Evolutionary conservation across 116 monocot genomes (phyloP).

Genomic region (Dioscorea cayenensis): DNA sequence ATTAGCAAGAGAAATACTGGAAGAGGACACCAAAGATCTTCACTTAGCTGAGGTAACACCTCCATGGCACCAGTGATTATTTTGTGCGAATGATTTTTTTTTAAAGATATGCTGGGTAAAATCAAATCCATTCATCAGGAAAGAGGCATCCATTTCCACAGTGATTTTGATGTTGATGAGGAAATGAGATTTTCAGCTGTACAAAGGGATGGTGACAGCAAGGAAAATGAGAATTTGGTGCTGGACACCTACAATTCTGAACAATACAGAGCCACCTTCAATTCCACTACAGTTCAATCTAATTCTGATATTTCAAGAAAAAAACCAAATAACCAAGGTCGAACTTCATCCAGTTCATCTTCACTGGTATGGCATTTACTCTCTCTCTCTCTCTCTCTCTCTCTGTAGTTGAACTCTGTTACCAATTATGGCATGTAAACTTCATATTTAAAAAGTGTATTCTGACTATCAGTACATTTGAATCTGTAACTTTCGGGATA

Average conservation of each 20-base stretch:
- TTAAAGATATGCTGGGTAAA: background rate
- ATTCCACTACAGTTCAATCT: slow-evolving; percentile 13
- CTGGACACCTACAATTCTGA: slow-evolving; percentile 26
- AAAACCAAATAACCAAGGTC: slow-evolving; percentile 23
- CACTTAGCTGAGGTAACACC: slow-evolving; percentile 75
- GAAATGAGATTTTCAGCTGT: slow-evolving; percentile 92
- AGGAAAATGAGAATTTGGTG: slow-evolving; percentile 25
- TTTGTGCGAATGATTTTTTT: background rate
- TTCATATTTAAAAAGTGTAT: no score
- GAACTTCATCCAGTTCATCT: slow-evolving; percentile 22
- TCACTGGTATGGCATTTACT: slow-evolving; percentile 27
- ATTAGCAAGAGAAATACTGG: slow-evolving; percentile 93
- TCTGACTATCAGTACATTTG: no score
- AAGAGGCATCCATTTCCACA: slow-evolving; percentile 57
- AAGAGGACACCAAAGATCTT: slow-evolving; percentile 79
- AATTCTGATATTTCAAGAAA: slow-evolving; percentile 20
- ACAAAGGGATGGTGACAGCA: slow-evolving; percentile 39
- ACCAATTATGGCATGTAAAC: no score
- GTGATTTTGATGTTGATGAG: slow-evolving; percentile 72
- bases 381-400: no score
- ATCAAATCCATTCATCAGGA: slow-evolving; percentile 39
- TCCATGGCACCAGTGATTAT: background rate
- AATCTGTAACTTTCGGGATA: no score
- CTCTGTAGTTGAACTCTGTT: no score
- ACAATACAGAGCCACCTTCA: slow-evolving; percentile 22